Base-by-base conservation (phyloP, 2,329 filamentous ascomycete genomes). In the Beauveria sp. region DNA sequence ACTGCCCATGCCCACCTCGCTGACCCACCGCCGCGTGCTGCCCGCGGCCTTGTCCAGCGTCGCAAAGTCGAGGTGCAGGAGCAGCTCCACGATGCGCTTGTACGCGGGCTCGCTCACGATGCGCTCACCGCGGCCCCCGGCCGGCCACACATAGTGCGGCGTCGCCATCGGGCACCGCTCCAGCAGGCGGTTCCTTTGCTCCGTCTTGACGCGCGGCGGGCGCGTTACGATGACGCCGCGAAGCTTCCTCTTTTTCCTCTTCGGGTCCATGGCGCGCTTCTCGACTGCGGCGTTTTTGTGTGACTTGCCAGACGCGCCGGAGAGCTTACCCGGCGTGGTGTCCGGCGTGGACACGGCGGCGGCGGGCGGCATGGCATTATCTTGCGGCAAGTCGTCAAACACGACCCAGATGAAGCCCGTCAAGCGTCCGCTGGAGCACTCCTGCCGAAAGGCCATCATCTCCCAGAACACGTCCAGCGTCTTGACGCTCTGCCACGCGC, bases 391-490 rank as follows among this genome's bases (percentile, higher is more conserved):
- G 10, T 85, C 81, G 40, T 91, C 88, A 66, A 97, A 89, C 0
- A 97, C 87, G 28, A 97, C 77, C 93, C 96, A 99, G 28, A 98
- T 81, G 67, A 99, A 99, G 0, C 96, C 96, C 0, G 96, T 96
- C 70, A 96, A 81, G 20, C 93, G 83, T 0, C 95, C 96, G 40
- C 92, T 91, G 0, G 93, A 96, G 70, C 95, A 99, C 71, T 99
- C 95, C 72, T 98, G 95, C 61, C 95, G 82, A 70, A 90, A 98
- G 0, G 93, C 88, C 93, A 99, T 98, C 82, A 96, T 89, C 64
- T 99, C 95, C 95, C 95, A 99, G 70, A 99, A 99, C 67, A 93
- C 87, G n/a, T 93, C 90, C 46, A 99, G 77, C 0, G 86, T 89
- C 70, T 83, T 87, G 26, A 97, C 86, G 63, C 89, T 92, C 71